Base-by-base conservation (phyloP, 2,329 filamentous ascomycete species). In the Aureobasidium leucospermi region DNA sequence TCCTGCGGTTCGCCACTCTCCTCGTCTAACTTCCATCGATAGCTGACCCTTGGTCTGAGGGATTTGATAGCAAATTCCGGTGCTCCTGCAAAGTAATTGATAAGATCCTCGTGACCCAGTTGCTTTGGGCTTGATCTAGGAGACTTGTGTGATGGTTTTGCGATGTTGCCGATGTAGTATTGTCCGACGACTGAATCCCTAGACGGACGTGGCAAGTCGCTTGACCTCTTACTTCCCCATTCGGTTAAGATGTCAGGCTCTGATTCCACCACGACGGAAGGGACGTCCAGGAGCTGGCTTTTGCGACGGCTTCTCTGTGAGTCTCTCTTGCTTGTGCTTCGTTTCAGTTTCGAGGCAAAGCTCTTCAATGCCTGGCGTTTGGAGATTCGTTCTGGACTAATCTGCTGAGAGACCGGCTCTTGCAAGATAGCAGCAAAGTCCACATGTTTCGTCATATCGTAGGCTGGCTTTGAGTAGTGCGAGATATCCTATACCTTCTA, bases 21-120 rank as follows among this genome's bases (percentile, higher is more conserved):
- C 16, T 59, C 58, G 5, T 51, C 48, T 7, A 57, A 16, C 9
- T 48, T 58, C 36, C 42, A 48, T n/a, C 42, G 31, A 11, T 58
- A 48, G 32, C 32, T 46, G 29, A 56, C 41, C 29, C 41, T 45
- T 6, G 55, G 55, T 29, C 55, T 41, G 23, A 43, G 28, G 19
- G 55, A 47, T 13, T 23, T 39, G 10, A 69, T 62, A 1, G 59
- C 60, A 60, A 70, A 70, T 42, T 65, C 63, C 3, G 68, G 68
- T 38, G 67, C 68, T 28, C 68, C 68, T 13, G 62, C 60, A 46
- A 70, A 68, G 63, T 67, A 67, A 8, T 60, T 48, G 6, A 64
- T 53, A 6, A 69, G 48, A 7, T 69, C 64, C 13, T 64, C 60
- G 16, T 59, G 51, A 2, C 58, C 64, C 39, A 69, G 10, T 13